Conservation (phyloP, 345 rosid genomes). For the Ailanthus altissimus region DNA sequence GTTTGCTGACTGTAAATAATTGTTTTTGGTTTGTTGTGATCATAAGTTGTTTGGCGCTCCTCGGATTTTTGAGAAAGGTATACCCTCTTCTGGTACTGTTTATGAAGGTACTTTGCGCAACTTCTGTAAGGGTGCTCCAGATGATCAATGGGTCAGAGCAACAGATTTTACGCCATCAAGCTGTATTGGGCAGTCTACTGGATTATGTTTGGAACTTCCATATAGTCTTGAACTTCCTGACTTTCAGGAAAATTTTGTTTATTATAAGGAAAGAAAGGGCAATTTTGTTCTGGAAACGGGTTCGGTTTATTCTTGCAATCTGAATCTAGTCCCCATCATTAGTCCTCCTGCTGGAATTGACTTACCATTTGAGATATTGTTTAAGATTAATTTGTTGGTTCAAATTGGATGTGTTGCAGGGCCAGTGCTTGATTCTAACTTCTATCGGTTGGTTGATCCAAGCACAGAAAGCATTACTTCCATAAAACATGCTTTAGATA, state of each 20-base stretch:
- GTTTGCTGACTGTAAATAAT: neutral
- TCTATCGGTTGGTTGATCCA: conserved; percentile 50
- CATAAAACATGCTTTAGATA: conserved; percentile 57
- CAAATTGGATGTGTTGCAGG: conserved; percentile 60
- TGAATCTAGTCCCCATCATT: conserved; percentile 52
- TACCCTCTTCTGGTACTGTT: conserved; percentile 13
- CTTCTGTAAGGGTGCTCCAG: conserved; percentile 42
- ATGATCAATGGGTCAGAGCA: conserved; percentile 52
- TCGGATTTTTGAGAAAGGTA: conserved; percentile 46
- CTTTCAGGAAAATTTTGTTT: conserved; percentile 40
- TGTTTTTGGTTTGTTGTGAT: conserved; percentile 1
- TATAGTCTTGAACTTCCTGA: conserved; percentile 32
- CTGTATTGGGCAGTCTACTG: conserved; percentile 55
- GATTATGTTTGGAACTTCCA: conserved; percentile 50
- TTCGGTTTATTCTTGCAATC: conserved; percentile 37
- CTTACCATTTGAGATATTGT: conserved; percentile 50
- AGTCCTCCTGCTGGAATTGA: conserved; percentile 37
- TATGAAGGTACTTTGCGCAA: conserved; percentile 34
- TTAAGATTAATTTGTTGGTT: conserved; percentile 55
- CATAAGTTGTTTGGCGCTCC: conserved; percentile 65
- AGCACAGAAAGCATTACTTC: conserved; percentile 6
- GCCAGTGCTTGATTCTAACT: conserved; percentile 42
- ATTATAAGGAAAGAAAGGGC: conserved; percentile 38
- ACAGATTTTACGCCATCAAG: conserved; percentile 49
- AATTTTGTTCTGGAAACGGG: conserved; percentile 35